Percentiles rank a stretch among this genome's conserved stretches.
phyloP scores from a whole-genome alignment of 192 early-diverging fungal genomes.

The Gigaspora rosea region DNA sequence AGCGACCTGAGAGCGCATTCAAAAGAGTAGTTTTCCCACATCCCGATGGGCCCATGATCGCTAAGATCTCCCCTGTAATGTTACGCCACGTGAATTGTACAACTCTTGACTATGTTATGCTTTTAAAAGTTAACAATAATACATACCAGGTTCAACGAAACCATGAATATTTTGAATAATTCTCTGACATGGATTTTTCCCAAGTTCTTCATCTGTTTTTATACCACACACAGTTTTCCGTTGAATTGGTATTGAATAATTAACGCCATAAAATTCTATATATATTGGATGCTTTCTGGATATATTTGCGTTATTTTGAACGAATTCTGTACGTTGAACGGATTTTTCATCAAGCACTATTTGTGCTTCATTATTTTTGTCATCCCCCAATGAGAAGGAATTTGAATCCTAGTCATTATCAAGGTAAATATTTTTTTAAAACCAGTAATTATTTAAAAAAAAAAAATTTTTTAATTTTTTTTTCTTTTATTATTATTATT shows the following conservation, averaged over 20 bases:
- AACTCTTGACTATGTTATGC: neutral
- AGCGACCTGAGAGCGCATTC: slow-evolving; percentile 61
- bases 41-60: slow-evolving; percentile 62
- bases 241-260: neutral
- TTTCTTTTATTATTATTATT: too few relatives aligned
- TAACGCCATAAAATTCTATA: slow-evolving; percentile 15
- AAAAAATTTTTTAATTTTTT: too few relatives aligned
- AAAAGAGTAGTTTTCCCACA: slow-evolving; percentile 66
- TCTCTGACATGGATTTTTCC: neutral
- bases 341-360: neutral
- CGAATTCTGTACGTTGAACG: neutral
- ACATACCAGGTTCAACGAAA: slow-evolving; percentile 15
- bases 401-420: too few relatives aligned
- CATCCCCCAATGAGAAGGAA: too few relatives aligned
- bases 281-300: slow-evolving; percentile 9
- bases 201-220: too few relatives aligned
- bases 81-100: too few relatives aligned
- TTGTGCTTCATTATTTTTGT: too few relatives aligned
- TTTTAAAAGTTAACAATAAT: neutral
- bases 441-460: too few relatives aligned
- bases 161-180: slow-evolving; percentile 30
- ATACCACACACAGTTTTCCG: neutral
- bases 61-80: slow-evolving; percentile 42
- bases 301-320: neutral
- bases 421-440: too few relatives aligned